Conservation (phyloP, 768 basidiomycete genomes). For the Clathrus columnatus region DNA sequence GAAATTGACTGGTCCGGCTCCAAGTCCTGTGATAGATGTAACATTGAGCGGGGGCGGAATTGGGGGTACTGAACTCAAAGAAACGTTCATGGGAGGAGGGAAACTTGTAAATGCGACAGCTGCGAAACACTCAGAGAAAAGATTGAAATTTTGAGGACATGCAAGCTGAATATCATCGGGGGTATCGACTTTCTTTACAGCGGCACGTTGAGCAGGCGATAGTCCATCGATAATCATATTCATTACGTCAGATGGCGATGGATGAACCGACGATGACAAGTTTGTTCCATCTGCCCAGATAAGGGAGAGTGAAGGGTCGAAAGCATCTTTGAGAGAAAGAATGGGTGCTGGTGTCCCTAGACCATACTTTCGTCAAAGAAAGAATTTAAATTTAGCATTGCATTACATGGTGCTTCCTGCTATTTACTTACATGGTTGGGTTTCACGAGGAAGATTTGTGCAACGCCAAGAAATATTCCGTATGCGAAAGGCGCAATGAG, state of each 20-base stretch:
- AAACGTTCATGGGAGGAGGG: conserved; percentile 13
- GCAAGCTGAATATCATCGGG: conserved; percentile 40
- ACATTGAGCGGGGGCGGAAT: conserved; percentile 24
- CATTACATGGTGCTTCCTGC: not conserved
- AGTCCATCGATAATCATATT: conserved; percentile 47
- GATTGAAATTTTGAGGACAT: conserved; percentile 70
- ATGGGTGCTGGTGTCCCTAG: conserved; percentile 50
- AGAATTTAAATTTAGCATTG: not conserved
- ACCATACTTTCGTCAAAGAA: conserved; percentile 24
- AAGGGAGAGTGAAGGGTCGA: conserved; percentile 43
- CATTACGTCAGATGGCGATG: conserved; percentile 54
- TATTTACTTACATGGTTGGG: conserved; percentile 48
- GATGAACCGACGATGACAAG: conserved; percentile 34
- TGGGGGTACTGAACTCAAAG: conserved; percentile 35
- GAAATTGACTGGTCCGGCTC: not conserved
- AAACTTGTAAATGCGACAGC: conserved; percentile 46
- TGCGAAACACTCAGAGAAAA: conserved; percentile 61
- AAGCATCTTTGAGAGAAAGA: conserved; percentile 36
- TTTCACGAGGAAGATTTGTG: conserved; percentile 49
- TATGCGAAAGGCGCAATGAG: conserved; percentile 57
- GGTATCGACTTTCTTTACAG: conserved; percentile 41
- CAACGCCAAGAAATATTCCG: conserved; percentile 57
- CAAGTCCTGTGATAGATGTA: not conserved
- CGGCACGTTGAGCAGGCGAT: conserved; percentile 33
- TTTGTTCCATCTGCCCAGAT: conserved; percentile 66